Conservation (phyloP, 805 yeast genomes). For the Ogataea pilisensis region DNA sequence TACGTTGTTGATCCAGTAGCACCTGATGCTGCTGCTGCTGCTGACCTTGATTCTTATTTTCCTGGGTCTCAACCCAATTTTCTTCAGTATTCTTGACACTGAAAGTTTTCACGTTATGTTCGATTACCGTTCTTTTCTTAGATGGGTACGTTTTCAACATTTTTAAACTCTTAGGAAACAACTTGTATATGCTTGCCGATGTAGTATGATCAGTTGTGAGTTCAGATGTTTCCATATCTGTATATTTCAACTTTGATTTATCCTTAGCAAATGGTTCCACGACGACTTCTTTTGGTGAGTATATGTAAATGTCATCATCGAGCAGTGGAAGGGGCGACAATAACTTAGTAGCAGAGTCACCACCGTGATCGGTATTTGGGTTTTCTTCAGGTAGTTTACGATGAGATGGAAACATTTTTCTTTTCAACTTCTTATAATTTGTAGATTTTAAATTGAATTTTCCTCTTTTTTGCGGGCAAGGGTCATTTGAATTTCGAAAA, state of each 20-base stretch:
- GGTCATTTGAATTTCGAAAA: not conserved
- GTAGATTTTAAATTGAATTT: conserved; percentile 12
- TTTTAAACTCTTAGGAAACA: not conserved
- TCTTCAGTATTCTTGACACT: not conserved
- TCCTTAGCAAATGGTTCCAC: conserved; percentile 25
- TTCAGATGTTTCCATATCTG: not conserved
- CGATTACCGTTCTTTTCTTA: conserved; percentile 7
- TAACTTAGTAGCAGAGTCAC: too few species aligned
- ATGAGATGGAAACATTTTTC: conserved; percentile 35
- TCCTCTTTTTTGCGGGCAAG: not conserved
- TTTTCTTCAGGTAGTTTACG: too few species aligned
- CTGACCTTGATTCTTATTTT: too few species aligned
- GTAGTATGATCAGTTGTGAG: not conserved
- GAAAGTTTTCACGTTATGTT: conserved; percentile 8
- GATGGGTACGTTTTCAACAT: not conserved
- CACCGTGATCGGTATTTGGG: not conserved
- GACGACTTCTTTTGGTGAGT: conserved; percentile 39
- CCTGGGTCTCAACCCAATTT: not conserved
- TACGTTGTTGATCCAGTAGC: not conserved
- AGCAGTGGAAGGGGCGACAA: not conserved
- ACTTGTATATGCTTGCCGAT: not conserved
- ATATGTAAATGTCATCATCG: conserved; percentile 37
- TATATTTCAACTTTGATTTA: not conserved
- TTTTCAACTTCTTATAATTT: conserved; percentile 26
- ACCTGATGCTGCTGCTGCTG: not conserved